Conservation (phyloP, 495 filamentous ascomycete species). For the Podospora bellae-mahoneyi region DNA sequence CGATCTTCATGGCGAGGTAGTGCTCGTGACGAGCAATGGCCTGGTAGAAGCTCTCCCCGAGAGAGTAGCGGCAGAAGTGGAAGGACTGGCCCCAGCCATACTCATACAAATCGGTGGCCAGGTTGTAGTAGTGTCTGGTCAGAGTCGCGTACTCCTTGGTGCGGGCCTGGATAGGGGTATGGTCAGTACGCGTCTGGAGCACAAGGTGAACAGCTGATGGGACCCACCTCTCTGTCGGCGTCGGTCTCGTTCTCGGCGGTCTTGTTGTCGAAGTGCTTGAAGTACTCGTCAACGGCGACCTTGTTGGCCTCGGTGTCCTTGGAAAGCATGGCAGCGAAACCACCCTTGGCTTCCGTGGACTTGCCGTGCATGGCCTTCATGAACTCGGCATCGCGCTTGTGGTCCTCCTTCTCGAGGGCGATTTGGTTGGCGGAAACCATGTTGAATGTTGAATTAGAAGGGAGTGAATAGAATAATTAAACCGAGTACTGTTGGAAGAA, state of each 20-base stretch:
- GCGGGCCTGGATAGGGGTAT: slow-evolving; percentile 55
- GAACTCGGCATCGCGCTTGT: slow-evolving; percentile 87
- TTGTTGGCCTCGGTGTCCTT: slow-evolving; percentile 83
- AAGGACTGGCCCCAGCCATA: slow-evolving; percentile 94
- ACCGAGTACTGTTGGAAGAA: neutral
- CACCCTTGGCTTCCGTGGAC: slow-evolving; percentile 65
- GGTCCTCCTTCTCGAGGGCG: slow-evolving; percentile 78
- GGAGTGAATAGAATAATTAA: slow-evolving; percentile 13
- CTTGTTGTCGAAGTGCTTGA: slow-evolving; percentile 99
- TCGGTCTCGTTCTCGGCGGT: slow-evolving; percentile 75
- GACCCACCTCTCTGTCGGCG: slow-evolving; percentile 67
- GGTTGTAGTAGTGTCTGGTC: slow-evolving; percentile 98
- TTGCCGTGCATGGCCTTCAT: slow-evolving; percentile 89
- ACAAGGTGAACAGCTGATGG: neutral
- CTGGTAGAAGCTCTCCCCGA: slow-evolving; percentile 83
- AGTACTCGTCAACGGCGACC: slow-evolving; percentile 93
- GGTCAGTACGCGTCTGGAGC: neutral
- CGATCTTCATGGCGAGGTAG: slow-evolving; percentile 90
- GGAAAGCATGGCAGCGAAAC: slow-evolving; percentile 76
- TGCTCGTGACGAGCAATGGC: slow-evolving; percentile 97
- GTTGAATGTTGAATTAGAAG: slow-evolving; percentile 17
- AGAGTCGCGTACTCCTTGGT: slow-evolving; percentile 90
- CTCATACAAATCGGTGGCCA: slow-evolving; percentile 96
- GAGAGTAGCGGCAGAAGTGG: slow-evolving; percentile 96
- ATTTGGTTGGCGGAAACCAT: slow-evolving; percentile 63